Percentiles rank a stretch among this genome's conserved stretches.
These are phyloP conservation scores for Papiliotrema nemorosa DNA, from an alignment of 1,284 basidiomycete species.

Conservation along the genomic window DNA sequence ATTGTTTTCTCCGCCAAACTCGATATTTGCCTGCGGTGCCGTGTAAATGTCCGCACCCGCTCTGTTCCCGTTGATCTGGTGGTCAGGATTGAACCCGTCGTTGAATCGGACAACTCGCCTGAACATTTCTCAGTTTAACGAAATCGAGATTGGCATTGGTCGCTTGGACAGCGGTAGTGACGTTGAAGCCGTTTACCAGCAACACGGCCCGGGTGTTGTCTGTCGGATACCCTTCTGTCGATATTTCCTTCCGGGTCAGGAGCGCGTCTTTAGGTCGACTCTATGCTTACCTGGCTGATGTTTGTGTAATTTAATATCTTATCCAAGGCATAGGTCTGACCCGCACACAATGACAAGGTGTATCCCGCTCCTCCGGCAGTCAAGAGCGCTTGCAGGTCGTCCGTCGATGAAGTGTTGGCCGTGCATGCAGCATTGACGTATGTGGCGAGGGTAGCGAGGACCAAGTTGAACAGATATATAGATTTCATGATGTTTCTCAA, in stretches of 20 bases:
- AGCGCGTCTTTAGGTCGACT: neutral
- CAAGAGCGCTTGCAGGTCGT: constrained; percentile 64
- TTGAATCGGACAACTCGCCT: constrained; percentile 52
- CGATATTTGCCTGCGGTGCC: constrained; percentile 41
- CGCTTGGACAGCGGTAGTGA: constrained; percentile 66
- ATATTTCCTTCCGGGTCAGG: constrained; percentile 62
- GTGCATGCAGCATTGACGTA: constrained; percentile 23
- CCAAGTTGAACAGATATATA: neutral
- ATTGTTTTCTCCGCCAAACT: constrained; percentile 45
- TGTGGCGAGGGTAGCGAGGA: neutral
- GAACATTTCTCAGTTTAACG: constrained; percentile 64
- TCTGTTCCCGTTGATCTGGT: constrained; percentile 47
- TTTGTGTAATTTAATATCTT: constrained; percentile 63
- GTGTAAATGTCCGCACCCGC: constrained; percentile 31
- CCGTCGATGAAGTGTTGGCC: constrained; percentile 58
- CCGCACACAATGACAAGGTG: constrained; percentile 62
- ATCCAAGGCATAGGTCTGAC: constrained; percentile 60
- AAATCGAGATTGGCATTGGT: constrained; percentile 59
- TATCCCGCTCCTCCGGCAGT: constrained; percentile 64
- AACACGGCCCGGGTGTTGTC: constrained; percentile 56
- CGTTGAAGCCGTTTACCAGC: constrained; percentile 57
- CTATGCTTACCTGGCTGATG: constrained; percentile 48
- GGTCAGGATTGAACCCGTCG: neutral
- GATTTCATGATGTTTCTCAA: neutral
- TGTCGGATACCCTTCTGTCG: constrained; percentile 67